Evolutionary conservation across 306 rosid genomes (phyloP), one percentile per base, ranked within the genome.

Genomic region (Begonia fuchsioides): DNA sequence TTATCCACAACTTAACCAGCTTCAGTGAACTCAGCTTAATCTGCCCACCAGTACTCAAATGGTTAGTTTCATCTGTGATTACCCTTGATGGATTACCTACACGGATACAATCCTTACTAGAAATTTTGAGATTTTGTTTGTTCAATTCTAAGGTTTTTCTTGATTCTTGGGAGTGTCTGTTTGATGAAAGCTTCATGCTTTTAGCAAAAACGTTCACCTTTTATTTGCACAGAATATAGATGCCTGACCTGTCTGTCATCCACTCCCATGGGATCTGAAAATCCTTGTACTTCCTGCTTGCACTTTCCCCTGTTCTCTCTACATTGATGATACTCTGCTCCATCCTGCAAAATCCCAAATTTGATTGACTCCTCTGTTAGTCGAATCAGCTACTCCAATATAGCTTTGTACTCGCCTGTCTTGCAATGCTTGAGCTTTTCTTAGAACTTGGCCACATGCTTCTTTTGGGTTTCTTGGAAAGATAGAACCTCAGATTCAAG

Each of bases 181-280:
- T 26, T 26, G 35, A 26, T 26, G 35, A 26, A 5, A 26, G 35
- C 35, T 26, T 26, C 8, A 5, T 26, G 7, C 8, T 2, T 20
- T 26, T 26, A 26, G 35, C 35, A 26, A 3, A 20, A 20, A 2
- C 8, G 8, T 3, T 2, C 1, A 26, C 35, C 32, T 26, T 26
- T 26, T 26, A 8, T 26, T 26, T 0, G 1, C 1, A 26, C 8
- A 26, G 35, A 26, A 26, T 2, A 26, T 26, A 26, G 35, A 26
- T 67, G 84, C 97, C 93, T 78, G 87, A 50, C 86, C 79, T 49
- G 47, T 79, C 96, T 35, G 71, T 48, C 85, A 82, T 64, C 98
- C 98, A 90, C 19, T 85, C 83, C 81, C 83, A 85, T 10, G 98
- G 98, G 39, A 90, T 85, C 60, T 73, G 83, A 35, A 81, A 72